These are phyloP conservation scores for Fusarium sp. DNA, from an alignment of 2,329 filamentous ascomycete species.

Conservation along the genomic window DNA sequence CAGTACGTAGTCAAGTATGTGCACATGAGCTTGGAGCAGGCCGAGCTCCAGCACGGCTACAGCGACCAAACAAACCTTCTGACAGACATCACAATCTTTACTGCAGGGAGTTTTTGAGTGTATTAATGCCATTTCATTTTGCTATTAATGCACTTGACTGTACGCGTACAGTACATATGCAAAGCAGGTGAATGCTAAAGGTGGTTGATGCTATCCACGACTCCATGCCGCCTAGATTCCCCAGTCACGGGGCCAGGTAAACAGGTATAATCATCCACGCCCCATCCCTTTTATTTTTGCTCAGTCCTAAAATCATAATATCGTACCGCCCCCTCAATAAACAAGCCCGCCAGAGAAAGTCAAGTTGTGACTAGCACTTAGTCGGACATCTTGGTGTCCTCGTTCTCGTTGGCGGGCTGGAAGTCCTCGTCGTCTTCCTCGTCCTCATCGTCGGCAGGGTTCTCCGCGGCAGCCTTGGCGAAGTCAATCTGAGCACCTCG, in stretches of 20 bases:
- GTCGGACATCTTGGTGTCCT: slow-evolving; percentile 76
- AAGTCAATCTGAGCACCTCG: slow-evolving; percentile 95
- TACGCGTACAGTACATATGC: slow-evolving; percentile 36
- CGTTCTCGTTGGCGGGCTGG: slow-evolving; percentile 62
- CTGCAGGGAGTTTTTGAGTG: slow-evolving; percentile 10
- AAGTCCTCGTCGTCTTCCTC: slow-evolving; percentile 83
- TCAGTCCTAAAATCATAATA: slow-evolving; percentile 43
- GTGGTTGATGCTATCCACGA: slow-evolving; percentile 39
- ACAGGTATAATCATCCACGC: slow-evolving; percentile 38
- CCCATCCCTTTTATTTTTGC: slow-evolving; percentile 36
- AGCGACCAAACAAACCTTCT: background rate
- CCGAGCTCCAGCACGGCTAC: background rate
- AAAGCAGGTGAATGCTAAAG: slow-evolving; percentile 37
- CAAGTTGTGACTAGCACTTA: slow-evolving; percentile 39
- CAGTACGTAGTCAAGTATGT: slow-evolving; percentile 2
- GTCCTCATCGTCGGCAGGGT: slow-evolving; percentile 80
- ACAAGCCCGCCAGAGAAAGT: slow-evolving; percentile 7
- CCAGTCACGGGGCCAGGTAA: slow-evolving; percentile 30
- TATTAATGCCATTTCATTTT: slow-evolving; percentile 37
- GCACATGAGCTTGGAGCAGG: slow-evolving; percentile 7
- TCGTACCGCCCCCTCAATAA: slow-evolving; percentile 29
- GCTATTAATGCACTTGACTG: slow-evolving; percentile 26
- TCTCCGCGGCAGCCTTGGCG: slow-evolving; percentile 86
- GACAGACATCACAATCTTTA: background rate
- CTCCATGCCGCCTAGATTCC: slow-evolving; percentile 40